Conservation (phyloP, 2,329 filamentous ascomycete genomes). For the Ceratocystis huliohia region DNA sequence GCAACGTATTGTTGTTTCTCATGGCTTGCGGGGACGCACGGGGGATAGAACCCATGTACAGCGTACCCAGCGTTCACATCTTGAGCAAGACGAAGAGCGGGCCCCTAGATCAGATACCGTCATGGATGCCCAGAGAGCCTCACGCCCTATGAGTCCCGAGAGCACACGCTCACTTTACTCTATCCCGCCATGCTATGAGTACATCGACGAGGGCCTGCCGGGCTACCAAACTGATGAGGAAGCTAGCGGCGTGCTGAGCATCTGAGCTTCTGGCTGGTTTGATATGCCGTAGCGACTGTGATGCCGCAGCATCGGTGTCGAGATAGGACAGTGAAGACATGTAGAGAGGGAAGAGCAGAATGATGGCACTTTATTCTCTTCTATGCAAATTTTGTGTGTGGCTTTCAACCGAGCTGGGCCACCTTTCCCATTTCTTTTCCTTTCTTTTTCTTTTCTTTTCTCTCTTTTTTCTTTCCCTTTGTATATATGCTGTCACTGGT, state of each 20-base stretch:
- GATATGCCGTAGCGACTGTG: not conserved
- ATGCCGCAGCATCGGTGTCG: not conserved
- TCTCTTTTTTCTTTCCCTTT: not conserved
- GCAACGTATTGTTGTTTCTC: constrained; percentile 17
- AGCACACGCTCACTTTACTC: constrained; percentile 19
- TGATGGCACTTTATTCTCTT: too few relatives aligned
- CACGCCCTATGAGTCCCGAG: constrained; percentile 13
- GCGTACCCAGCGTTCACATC: not conserved
- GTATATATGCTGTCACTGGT: not conserved
- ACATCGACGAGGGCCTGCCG: constrained; percentile 22
- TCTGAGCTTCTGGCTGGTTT: not conserved
- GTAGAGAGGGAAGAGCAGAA: too few relatives aligned
- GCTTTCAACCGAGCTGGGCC: not conserved
- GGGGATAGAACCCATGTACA: constrained; percentile 2
- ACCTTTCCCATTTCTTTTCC: not conserved
- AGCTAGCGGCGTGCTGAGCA: not conserved
- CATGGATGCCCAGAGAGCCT: not conserved
- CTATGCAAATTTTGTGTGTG: not conserved
- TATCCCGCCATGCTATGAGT: constrained; percentile 20
- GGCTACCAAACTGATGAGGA: constrained; percentile 22
- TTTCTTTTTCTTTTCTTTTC: not conserved
- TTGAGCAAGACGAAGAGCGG: not conserved
- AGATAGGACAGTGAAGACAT: not conserved
- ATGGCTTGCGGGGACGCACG: constrained; percentile 6
- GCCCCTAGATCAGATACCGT: not conserved